Conservation (phyloP, 148 eudicot genomes). For the Salicornia ramosissima region DNA sequence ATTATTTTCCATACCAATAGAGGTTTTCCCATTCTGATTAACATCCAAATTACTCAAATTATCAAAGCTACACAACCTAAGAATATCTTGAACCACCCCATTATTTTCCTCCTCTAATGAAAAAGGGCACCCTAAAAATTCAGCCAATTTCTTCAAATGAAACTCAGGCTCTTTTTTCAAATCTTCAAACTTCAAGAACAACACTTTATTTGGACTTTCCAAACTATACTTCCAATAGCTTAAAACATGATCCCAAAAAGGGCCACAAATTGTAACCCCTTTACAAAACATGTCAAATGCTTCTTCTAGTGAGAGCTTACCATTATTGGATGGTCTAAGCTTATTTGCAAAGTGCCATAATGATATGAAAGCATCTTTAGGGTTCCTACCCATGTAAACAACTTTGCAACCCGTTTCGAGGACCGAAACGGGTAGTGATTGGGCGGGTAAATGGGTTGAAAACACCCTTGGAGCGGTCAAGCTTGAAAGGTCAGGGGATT, state of each 20-base stretch:
- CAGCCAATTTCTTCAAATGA: slow-evolving; percentile 33
- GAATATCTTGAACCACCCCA: slow-evolving; percentile 26
- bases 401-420: slow-evolving; percentile 26
- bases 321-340: slow-evolving; percentile 15
- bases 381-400: slow-evolving; percentile 46
- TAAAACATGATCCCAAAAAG: slow-evolving; percentile 43
- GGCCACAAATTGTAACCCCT: slow-evolving; percentile 27
- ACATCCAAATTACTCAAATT: slow-evolving; percentile 41
- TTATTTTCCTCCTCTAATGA: slow-evolving; percentile 33
- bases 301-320: slow-evolving; percentile 21
- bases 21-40: slow-evolving; percentile 35
- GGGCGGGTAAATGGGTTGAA: slow-evolving; percentile 38
- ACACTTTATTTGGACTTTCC: slow-evolving; percentile 27
- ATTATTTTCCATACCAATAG: slow-evolving; percentile 27
- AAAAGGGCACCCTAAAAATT: slow-evolving; percentile 40
- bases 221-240: slow-evolving; percentile 38
- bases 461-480: slow-evolving; percentile 36
- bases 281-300: slow-evolving; percentile 32
- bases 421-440: slow-evolving; percentile 31
- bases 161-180: slow-evolving; percentile 31
- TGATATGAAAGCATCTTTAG: slow-evolving; percentile 46
- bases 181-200: slow-evolving; percentile 42
- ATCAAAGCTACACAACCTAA: slow-evolving; percentile 40
- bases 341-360: slow-evolving; percentile 43
- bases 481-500: slow-evolving; percentile 24